A percentile compares a stretch with the other conserved stretches of the same genome.
phyloP scores from a whole-genome alignment of 371 early-diverging fungal genomes.

The Mucor velutinosus region DNA sequence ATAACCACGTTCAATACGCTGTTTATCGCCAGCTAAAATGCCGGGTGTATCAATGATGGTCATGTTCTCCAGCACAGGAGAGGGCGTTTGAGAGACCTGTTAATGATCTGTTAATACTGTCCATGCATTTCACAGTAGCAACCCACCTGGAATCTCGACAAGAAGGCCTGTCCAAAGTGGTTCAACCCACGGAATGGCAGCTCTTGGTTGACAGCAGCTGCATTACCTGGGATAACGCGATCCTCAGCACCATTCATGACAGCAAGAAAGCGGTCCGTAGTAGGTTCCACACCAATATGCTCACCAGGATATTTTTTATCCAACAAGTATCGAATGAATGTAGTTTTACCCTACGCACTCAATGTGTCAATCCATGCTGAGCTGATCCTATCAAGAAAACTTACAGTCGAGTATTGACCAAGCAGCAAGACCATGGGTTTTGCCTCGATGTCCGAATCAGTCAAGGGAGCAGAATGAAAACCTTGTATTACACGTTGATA shows the following conservation, averaged over 20 bases:
- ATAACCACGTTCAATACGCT: constrained; percentile 77
- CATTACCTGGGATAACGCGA: constrained; percentile 84
- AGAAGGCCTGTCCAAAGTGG: constrained; percentile 79
- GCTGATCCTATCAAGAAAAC: background rate
- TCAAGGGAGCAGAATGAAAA: constrained; percentile 78
- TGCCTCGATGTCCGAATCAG: constrained; percentile 81
- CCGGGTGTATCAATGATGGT: constrained; percentile 90
- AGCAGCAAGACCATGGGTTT: constrained; percentile 84
- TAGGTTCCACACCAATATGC: constrained; percentile 89
- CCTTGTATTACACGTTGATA: constrained; percentile 25
- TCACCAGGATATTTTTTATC: constrained; percentile 82
- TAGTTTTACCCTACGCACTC: constrained; percentile 70
- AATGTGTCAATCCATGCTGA: background rate
- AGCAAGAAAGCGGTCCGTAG: constrained; percentile 85
- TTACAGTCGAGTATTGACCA: constrained; percentile 83
- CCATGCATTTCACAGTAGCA: background rate
- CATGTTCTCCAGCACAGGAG: constrained; percentile 76
- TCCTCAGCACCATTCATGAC: constrained; percentile 79
- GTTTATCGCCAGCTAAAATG: constrained; percentile 86
- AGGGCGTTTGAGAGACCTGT: constrained; percentile 73
- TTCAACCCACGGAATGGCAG: constrained; percentile 78
- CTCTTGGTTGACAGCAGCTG: constrained; percentile 86
- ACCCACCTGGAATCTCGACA: constrained; percentile 79
- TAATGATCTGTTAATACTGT: background rate
- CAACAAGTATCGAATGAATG: constrained; percentile 83